Evolutionary conservation across 2,329 filamentous ascomycete genomes (phyloP), one percentile per base, ranked within the genome.

Genomic region (Ascochyta lentis): DNA sequence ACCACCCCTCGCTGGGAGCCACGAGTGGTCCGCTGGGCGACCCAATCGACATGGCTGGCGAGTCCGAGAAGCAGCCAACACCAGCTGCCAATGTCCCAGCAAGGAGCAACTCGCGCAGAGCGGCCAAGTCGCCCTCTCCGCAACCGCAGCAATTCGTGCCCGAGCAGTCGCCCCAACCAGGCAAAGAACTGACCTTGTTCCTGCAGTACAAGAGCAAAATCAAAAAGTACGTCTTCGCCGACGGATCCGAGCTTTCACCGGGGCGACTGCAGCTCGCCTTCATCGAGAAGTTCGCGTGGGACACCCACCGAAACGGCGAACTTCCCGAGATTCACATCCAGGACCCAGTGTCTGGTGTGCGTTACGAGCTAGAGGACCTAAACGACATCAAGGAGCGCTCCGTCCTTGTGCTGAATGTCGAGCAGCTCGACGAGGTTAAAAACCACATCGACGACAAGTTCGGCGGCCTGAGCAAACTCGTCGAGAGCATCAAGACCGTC

Each of bases 221-320:
- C 66, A 98, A 97, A 78, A 98, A 98, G 74, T 96, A 96, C 72
- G 87, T 96, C 15, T 84, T 98, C 31, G 80, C 91, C 0, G 92
- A 96, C 72, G 94, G 94, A 1, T 88, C 88, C 29, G 92, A 94
- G 59, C 82, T 99, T 10, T 94, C 91, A 3, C 89, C 97, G 56
- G 92, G 92, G 1, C 86, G 93, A 23, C 77, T 99, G 54, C 94
- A 99, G 74, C 83, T 99, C 26, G 94, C 95, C 0, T 99, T 99
- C 67, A 99, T 99, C 66, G 95, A 99, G 66, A 99, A 97, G 73
- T 99, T 99, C 72, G 95, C 94, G 0, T 99, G 96, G 93, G 98
- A 96, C 67, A 97, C 94, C 0, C 93, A 98, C 66, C 89, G 92
- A 58, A 96, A 97, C 68, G 95, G 95, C 7, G 95, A 99, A 72